A percentile compares a stretch with the other conserved stretches of the same genome.
phyloP scores from a whole-genome alignment of 2,329 filamentous ascomycete species.

The Colletotrichum tabaci region DNA sequence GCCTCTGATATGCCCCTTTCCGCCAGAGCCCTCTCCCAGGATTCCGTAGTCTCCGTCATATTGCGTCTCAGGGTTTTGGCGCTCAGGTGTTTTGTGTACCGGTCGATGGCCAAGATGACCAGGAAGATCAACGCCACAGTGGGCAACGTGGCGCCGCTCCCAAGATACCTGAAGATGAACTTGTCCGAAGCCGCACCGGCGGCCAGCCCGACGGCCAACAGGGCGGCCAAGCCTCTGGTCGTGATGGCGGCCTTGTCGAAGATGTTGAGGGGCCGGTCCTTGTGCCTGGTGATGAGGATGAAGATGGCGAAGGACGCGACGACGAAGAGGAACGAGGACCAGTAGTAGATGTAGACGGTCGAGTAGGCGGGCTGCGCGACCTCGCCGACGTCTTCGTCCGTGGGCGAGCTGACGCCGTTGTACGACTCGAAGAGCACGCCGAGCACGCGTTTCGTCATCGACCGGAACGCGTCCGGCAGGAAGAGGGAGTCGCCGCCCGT shows the following conservation, averaged over 20 bases:
- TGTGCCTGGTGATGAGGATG: conserved; percentile 35
- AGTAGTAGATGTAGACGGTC: conserved; percentile 39
- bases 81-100: conserved; percentile 36
- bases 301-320: conserved; percentile 31
- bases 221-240: conserved; percentile 11
- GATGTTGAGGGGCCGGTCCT: conserved; percentile 35
- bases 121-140: conserved; percentile 29
- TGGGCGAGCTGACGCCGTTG: conserved; percentile 19
- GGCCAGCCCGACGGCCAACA: conserved; percentile 27
- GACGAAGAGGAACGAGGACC: conserved; percentile 33
- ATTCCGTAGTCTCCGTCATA: conserved; percentile 20
- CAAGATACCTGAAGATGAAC: conserved; percentile 32
- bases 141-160: conserved; percentile 33
- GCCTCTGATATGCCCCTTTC: not conserved
- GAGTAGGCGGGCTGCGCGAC: conserved; percentile 31
- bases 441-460: conserved; percentile 22
- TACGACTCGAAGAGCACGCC: conserved; percentile 30
- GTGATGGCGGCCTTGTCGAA: conserved; percentile 33
- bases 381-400: conserved; percentile 12
- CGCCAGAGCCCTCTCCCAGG: conserved; percentile 21
- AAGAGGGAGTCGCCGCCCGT: conserved; percentile 12
- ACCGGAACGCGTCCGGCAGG: conserved; percentile 7
- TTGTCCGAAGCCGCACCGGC: conserved; percentile 26
- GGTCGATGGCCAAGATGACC: conserved; percentile 28
- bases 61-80: conserved; percentile 34